A percentile compares a stretch with the other conserved stretches of the same genome.
Conservation (phyloP, 225 moss, liverwort and hornwort genomes). For the Polytrichum commune region DNA sequence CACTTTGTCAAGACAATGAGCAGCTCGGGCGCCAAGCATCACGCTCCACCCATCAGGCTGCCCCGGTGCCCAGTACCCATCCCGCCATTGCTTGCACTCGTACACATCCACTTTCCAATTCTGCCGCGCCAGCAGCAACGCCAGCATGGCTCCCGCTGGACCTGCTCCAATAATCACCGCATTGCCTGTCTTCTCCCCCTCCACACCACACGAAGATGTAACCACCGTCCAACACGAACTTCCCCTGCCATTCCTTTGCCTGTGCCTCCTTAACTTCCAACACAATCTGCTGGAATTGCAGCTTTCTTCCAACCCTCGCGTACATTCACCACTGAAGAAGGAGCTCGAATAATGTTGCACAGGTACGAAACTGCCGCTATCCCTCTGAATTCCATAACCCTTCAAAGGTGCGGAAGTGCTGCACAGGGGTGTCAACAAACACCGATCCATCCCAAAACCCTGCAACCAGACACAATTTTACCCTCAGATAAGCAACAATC, state of each 20-base stretch:
- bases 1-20: constrained; percentile 34
- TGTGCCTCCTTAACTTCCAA: neutral
- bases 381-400: too few species aligned
- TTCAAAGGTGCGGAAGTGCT: too few species aligned
- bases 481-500: too few species aligned
- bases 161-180: constrained; percentile 62
- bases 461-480: too few species aligned
- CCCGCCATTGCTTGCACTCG: constrained; percentile 46
- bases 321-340: too few species aligned
- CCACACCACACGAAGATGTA: constrained; percentile 1
- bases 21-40: constrained; percentile 62
- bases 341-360: too few species aligned
- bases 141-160: constrained; percentile 57
- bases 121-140: constrained; percentile 49
- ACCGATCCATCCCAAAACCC: too few species aligned
- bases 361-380: too few species aligned
- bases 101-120: constrained; percentile 62
- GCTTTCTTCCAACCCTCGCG: neutral
- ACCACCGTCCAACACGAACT: neutral
- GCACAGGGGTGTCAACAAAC: too few species aligned
- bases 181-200: constrained; percentile 14
- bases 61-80: constrained; percentile 35
- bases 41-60: constrained; percentile 53
- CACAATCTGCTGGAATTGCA: neutral
- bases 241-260: neutral